Conservation (phyloP, 2,329 filamentous ascomycete genomes). For the Colletotrichum musicola region DNA sequence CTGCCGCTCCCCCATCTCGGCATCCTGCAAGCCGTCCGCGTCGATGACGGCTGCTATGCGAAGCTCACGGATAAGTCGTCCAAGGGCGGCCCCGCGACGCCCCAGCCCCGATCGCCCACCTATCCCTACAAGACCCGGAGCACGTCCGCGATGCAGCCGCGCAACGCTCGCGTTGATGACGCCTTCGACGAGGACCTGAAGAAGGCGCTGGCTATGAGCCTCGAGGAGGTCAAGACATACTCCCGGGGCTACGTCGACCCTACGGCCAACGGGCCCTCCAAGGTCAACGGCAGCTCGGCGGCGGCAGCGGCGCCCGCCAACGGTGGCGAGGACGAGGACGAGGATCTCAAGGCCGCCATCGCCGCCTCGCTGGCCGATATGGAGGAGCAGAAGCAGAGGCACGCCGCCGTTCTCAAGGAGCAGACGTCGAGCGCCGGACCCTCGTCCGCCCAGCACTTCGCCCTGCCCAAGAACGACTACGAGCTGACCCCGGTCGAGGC, state of each 20-base stretch:
- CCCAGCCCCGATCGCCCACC: slow-evolving; percentile 55
- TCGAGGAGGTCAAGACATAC: slow-evolving; percentile 89
- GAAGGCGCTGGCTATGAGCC: slow-evolving; percentile 92
- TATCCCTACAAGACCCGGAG: slow-evolving; percentile 74
- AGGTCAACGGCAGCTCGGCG: slow-evolving; percentile 50
- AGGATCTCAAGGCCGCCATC: slow-evolving; percentile 93
- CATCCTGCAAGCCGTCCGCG: slow-evolving; percentile 89
- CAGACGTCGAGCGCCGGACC: slow-evolving; percentile 72
- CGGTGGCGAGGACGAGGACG: slow-evolving; percentile 85
- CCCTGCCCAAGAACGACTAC: slow-evolving; percentile 88
- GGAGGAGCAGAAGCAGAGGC: slow-evolving; percentile 96
- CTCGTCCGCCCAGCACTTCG: slow-evolving; percentile 63
- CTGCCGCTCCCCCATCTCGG: slow-evolving; percentile 92
- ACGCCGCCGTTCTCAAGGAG: slow-evolving; percentile 85
- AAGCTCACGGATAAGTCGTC: slow-evolving; percentile 85
- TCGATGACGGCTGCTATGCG: slow-evolving; percentile 95
- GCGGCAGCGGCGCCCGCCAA: slow-evolving; percentile 48
- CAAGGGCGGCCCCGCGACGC: slow-evolving; percentile 49
- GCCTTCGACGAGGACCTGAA: slow-evolving; percentile 96
- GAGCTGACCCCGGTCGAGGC: slow-evolving; percentile 94
- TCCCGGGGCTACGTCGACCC: slow-evolving; percentile 79
- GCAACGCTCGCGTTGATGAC: slow-evolving; percentile 88
- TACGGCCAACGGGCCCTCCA: slow-evolving; percentile 50
- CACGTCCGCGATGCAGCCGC: slow-evolving; percentile 83
- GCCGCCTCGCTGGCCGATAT: slow-evolving; percentile 95